Evolutionary conservation across 495 filamentous ascomycete species (phyloP), one percentile per base, ranked within the genome.

Genomic region (Daldinia bambusicola): DNA sequence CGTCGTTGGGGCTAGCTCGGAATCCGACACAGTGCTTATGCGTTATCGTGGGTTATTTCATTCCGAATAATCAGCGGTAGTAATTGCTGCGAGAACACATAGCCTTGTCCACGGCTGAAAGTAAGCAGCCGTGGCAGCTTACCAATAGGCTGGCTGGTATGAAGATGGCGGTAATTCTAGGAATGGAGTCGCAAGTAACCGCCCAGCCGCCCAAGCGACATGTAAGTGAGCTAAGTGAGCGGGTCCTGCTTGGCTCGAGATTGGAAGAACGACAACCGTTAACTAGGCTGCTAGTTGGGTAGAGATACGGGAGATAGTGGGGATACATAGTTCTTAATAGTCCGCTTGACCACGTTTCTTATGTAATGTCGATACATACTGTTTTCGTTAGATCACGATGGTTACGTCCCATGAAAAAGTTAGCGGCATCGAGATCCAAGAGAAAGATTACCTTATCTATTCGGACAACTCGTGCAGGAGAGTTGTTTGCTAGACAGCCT

Each of bases 61-160:
- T 51, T 22, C 40, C 40, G 31, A 55, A 61, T 50, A 26, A 66
- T 52, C 20, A 38, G 55, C 61, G 61, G 56, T 40, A 64, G 40
- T 51, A 50, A 72, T 61, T 56, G 40, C 69, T n/a, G 36, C 48
- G 60, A 72, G 50, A 65, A 61, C 52, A 53, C 50, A 67, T 56
- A 72, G 69, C 69, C 55, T 68, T 52, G 64, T 48, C 61, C 6
- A 41, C 55, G 55, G 55, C 55, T 50, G 69, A 67, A 52, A 22
- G 18, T 2, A 48, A 48, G n/a, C 3, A 26, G 26, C 26, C 26
- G 1, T 26, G 26, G 14, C 55, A 37, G 63, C 36, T 14, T 36
- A 48, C 6, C 63, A 71, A 71, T 71, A 2, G 58, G 22, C 20
- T 32, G 58, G 22, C 20, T 32, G 22, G 12, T 22, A 41, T 20